These are phyloP conservation scores for Cubamyces lactineus DNA, from an alignment of 768 basidiomycete species.

Conservation along the genomic window DNA sequence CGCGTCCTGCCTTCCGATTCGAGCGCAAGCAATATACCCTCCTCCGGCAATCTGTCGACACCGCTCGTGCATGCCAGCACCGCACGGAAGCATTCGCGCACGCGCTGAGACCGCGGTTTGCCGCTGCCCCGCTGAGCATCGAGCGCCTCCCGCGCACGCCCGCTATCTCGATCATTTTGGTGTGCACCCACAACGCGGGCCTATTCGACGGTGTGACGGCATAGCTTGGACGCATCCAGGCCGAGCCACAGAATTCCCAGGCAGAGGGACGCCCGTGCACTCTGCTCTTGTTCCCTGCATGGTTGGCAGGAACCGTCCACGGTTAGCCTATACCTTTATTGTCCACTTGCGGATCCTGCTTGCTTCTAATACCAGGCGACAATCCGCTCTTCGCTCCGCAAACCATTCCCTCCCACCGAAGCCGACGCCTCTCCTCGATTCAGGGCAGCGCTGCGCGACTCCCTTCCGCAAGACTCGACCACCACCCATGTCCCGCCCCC, in stretches of 20 bases:
- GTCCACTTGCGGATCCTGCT: constrained; percentile 15
- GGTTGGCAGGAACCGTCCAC: constrained; percentile 21
- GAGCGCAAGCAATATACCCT: constrained; percentile 18
- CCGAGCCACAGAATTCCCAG: constrained; percentile 7
- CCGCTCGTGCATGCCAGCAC: constrained; percentile 4
- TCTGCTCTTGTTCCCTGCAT: constrained; percentile 18
- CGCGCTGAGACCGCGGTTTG: constrained; percentile 18
- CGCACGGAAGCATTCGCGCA: constrained; percentile 18
- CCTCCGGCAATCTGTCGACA: constrained; percentile 11
- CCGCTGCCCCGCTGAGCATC: neutral
- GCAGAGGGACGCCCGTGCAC: neutral
- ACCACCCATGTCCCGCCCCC: constrained; percentile 12
- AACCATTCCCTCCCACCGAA: constrained; percentile 15
- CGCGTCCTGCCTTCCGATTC: constrained; percentile 9
- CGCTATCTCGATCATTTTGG: constrained; percentile 12
- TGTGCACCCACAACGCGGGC: constrained; percentile 17
- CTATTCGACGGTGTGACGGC: constrained; percentile 8
- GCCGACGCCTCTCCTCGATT: constrained; percentile 4
- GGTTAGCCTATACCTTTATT: constrained; percentile 12
- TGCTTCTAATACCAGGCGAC: constrained; percentile 16
- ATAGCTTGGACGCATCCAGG: constrained; percentile 11
- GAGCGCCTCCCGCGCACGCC: constrained; percentile 3
- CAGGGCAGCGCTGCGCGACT: constrained; percentile 3
- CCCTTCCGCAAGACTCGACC: neutral
- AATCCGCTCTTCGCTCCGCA: constrained; percentile 1